Evolutionary conservation across 2,329 filamentous ascomycete species (phyloP).

Genomic region (Neodidymelliopsis sp.): DNA sequence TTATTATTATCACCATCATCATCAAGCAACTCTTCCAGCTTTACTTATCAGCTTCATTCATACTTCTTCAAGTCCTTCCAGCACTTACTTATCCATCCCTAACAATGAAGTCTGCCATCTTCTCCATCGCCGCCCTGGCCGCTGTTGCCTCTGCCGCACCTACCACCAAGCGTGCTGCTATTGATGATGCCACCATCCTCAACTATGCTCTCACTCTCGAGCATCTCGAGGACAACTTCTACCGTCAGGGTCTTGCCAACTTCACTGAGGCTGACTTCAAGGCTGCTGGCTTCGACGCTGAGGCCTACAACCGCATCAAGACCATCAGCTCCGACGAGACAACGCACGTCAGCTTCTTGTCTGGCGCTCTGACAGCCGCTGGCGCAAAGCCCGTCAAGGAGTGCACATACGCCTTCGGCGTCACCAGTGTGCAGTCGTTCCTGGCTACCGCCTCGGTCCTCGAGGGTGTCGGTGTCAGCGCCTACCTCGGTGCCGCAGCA

Average conservation of each 20-base stretch:
- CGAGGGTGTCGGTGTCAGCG: conserved; percentile 64
- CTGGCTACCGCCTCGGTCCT: conserved; percentile 61
- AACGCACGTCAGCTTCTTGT: conserved; percentile 65
- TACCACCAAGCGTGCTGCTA: conserved; percentile 35
- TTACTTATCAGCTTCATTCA: conserved; percentile 14
- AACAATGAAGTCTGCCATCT: conserved; percentile 15
- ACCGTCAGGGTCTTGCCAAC: conserved; percentile 65
- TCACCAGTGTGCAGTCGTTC: conserved; percentile 59
- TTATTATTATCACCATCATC: background rate
- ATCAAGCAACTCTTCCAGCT: conserved; percentile 2
- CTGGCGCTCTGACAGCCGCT: conserved; percentile 52
- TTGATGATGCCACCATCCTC: conserved; percentile 45
- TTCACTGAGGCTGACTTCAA: conserved; percentile 53
- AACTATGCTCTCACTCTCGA: conserved; percentile 56
- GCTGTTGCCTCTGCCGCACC: conserved; percentile 23
- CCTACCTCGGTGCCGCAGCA: conserved; percentile 69
- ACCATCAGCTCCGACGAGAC: conserved; percentile 65
- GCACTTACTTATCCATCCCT: background rate
- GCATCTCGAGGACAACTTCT: conserved; percentile 67
- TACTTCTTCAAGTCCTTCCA: conserved; percentile 13
- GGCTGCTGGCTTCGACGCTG: conserved; percentile 44
- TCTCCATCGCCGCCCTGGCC: conserved; percentile 15
- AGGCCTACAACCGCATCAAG: conserved; percentile 66
- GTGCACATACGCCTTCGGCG: conserved; percentile 65
- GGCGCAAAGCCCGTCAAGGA: conserved; percentile 60